Evolutionary conservation across 83 land plant genomes (phyloP).

Genomic region (Isoetes engelmannii): DNA sequence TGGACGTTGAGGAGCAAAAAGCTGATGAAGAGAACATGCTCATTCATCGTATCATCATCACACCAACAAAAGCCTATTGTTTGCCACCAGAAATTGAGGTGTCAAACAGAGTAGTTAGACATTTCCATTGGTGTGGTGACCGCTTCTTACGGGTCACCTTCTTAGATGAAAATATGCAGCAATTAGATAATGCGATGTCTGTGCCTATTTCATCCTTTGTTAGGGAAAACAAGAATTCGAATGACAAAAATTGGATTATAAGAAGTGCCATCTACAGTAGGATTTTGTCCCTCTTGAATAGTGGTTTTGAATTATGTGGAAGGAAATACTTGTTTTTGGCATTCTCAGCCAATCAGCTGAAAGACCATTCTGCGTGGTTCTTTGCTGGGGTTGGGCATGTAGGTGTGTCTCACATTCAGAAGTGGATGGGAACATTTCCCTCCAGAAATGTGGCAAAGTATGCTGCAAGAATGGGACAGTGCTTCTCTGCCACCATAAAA

Average conservation of each 20-base stretch:
- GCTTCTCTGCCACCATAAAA: constrained; percentile 77
- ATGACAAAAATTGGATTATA: constrained; percentile 16
- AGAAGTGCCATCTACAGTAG: constrained; percentile 43
- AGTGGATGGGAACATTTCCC: constrained; percentile 79
- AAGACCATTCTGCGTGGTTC: constrained; percentile 85
- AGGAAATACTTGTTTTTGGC: constrained; percentile 68
- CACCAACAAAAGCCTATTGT: constrained; percentile 90
- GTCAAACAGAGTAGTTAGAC: constrained; percentile 67
- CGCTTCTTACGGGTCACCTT: constrained; percentile 78
- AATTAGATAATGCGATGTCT: constrained; percentile 36
- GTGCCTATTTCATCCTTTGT: constrained; percentile 48
- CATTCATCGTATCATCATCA: constrained; percentile 57
- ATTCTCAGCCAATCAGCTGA: constrained; percentile 80
- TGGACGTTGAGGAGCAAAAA: constrained; percentile 36
- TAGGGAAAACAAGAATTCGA: constrained; percentile 21
- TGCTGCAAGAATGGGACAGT: constrained; percentile 95
- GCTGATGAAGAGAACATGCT: constrained; percentile 32
- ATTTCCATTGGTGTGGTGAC: constrained; percentile 44
- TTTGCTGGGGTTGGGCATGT: constrained; percentile 47
- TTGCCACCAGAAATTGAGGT: constrained; percentile 72
- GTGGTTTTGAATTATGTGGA: constrained; percentile 60
- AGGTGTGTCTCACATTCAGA: constrained; percentile 28
- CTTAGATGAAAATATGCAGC: constrained; percentile 68
- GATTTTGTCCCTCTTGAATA: constrained; percentile 31
- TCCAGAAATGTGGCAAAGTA: constrained; percentile 65